A percentile compares a stretch with the other conserved stretches of the same genome.
Evolutionary conservation across 306 rosid species (phyloP).

Genomic region (Cucurbita ficifolia): DNA sequence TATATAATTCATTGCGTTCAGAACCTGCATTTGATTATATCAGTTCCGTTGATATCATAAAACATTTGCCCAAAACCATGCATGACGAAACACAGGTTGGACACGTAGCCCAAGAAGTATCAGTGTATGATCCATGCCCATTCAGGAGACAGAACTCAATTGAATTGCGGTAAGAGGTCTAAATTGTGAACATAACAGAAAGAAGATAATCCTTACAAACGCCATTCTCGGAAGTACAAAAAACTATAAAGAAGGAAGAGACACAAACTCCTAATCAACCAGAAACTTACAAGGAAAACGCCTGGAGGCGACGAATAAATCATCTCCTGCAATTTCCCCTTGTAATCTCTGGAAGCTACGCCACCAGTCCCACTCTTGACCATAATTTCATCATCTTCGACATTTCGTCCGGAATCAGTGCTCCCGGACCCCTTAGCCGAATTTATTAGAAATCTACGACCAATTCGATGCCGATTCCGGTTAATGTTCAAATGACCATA

Average conservation of each 20-base stretch:
- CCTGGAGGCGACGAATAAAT: conserved; percentile 21
- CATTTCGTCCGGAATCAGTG: conserved; percentile 8
- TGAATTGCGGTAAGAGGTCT: not conserved
- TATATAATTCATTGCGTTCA: not conserved
- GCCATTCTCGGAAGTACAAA: not conserved
- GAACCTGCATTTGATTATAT: not conserved
- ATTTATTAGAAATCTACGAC: conserved; percentile 7
- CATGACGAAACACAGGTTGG: not conserved
- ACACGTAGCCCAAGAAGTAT: not conserved
- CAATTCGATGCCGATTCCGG: not conserved
- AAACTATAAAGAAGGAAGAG: not conserved
- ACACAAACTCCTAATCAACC: not conserved
- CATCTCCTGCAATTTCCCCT: conserved; percentile 18
- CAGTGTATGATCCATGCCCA: not conserved
- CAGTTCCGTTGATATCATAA: not conserved
- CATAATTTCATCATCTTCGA: conserved; percentile 1
- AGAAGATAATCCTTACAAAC: not conserved
- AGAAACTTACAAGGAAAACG: conserved; percentile 16
- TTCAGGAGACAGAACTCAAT: not conserved
- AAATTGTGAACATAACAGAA: not conserved
- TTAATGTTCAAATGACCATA: conserved; percentile 1
- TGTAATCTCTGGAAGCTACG: conserved; percentile 8
- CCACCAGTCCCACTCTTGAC: conserved; percentile 5
- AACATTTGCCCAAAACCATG: too few species aligned
- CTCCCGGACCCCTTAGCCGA: conserved; percentile 16